Evolutionary conservation across 805 yeast species (phyloP).

Genomic region (Candida ponderosae): DNA sequence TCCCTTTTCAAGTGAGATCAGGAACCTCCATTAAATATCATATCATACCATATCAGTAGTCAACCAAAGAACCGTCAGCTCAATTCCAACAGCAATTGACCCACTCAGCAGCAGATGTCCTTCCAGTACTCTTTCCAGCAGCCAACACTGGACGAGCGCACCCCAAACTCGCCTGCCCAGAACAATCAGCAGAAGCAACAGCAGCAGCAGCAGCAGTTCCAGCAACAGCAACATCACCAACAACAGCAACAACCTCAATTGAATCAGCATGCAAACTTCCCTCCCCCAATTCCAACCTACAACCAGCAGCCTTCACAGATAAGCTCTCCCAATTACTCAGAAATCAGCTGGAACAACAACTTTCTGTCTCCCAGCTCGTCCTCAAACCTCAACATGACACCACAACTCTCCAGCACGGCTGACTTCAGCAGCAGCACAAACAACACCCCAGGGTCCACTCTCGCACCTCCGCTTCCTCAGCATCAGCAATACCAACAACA

Average conservation of each 20-base stretch:
- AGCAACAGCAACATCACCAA: slow-evolving; percentile 3
- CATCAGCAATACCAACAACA: not conserved
- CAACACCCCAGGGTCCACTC: too few species aligned
- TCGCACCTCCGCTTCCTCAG: not conserved
- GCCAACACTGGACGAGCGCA: slow-evolving; percentile 3
- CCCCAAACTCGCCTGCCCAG: not conserved
- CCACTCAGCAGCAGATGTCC: not conserved
- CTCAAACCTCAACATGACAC: slow-evolving; percentile 10
- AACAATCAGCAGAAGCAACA: not conserved
- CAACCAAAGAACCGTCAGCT: not conserved
- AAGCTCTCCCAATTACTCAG: not conserved
- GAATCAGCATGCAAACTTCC: not conserved
- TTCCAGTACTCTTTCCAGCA: slow-evolving; percentile 2
- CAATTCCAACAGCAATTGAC: not conserved
- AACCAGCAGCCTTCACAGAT: not conserved
- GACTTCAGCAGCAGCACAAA: not conserved
- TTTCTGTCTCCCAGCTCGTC: slow-evolving; percentile 11
- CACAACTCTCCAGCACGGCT: slow-evolving; percentile 9
- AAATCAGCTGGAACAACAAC: slow-evolving; percentile 16
- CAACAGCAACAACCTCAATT: not conserved
- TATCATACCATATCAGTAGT: not conserved
- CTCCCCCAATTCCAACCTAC: not conserved
- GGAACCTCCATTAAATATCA: not conserved
- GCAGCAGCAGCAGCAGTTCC: slow-evolving; percentile 2
- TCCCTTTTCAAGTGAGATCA: not conserved